These are phyloP conservation scores for Tetracladium marchalianum DNA, from an alignment of 495 filamentous ascomycete genomes.

Conservation along the genomic window DNA sequence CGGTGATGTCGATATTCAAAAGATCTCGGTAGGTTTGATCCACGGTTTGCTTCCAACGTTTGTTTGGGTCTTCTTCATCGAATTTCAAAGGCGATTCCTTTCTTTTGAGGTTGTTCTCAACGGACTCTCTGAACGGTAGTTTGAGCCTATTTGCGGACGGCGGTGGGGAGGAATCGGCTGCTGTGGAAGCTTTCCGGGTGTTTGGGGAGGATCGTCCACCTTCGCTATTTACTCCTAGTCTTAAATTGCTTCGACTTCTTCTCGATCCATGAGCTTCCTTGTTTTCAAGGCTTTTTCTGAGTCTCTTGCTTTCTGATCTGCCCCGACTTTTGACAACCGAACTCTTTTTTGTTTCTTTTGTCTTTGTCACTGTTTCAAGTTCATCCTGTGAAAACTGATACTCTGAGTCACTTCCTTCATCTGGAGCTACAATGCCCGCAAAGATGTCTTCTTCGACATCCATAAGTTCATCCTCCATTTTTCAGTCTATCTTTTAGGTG, in stretches of 20 bases:
- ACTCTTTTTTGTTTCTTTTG: no score
- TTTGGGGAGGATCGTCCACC: no score
- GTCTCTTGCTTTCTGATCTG: no score
- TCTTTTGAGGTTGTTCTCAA: background rate
- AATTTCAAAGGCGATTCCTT: background rate
- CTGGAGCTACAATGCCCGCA: slow-evolving; percentile 1
- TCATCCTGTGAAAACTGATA: slow-evolving; percentile 14
- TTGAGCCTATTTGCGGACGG: no score
- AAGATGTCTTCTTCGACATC: slow-evolving; percentile 14
- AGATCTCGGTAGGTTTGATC: slow-evolving; percentile 47
- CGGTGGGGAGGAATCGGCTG: no score
- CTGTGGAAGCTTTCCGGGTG: no score
- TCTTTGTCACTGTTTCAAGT: background rate
- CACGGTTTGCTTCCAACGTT: slow-evolving; percentile 25
- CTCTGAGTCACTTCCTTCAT: slow-evolving; percentile 17
- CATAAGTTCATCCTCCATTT: slow-evolving; percentile 15
- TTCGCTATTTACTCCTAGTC: no score
- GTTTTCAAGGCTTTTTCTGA: no score
- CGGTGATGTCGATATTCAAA: slow-evolving; percentile 44
- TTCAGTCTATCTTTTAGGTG: slow-evolving; percentile 2
- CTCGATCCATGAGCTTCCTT: no score
- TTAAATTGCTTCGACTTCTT: background rate
- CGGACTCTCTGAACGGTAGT: no score
- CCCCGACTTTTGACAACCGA: no score
- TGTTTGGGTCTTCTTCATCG: slow-evolving; percentile 5